These are phyloP conservation scores for Agaricus blazei DNA, from an alignment of 768 basidiomycete genomes.

Conservation along the genomic window DNA sequence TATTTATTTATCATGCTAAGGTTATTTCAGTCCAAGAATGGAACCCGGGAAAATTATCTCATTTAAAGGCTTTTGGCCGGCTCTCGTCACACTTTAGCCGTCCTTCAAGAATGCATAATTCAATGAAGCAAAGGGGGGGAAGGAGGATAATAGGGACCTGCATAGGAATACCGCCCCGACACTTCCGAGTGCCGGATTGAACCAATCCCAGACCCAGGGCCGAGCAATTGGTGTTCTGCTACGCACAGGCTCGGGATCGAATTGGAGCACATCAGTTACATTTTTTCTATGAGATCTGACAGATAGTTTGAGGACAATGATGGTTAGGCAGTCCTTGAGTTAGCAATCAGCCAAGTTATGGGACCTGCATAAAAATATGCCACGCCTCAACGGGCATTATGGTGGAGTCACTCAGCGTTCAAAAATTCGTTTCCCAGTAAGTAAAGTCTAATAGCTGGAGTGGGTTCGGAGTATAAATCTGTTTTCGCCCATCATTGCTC, in stretches of 20 bases:
- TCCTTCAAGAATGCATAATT: not conserved
- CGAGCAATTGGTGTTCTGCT: conserved; percentile 1
- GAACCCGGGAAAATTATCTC: not conserved
- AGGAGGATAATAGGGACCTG: not conserved
- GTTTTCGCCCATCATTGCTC: not conserved
- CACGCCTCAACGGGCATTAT: not conserved
- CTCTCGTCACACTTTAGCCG: not conserved
- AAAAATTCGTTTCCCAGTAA: not conserved
- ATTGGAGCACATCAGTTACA: not conserved
- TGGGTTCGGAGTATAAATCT: not conserved
- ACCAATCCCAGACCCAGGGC: not conserved
- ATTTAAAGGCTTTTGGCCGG: not conserved
- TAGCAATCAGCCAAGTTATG: not conserved
- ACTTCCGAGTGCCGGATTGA: conserved; percentile 3
- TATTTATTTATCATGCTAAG: not conserved
- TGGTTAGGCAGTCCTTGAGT: not conserved
- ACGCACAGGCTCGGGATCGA: not conserved
- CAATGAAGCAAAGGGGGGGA: not conserved
- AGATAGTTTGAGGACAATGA: not conserved
- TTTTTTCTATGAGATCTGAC: not conserved
- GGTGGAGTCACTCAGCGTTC: not conserved
- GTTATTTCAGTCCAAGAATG: not conserved
- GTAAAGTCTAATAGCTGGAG: not conserved
- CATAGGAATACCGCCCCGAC: not conserved
- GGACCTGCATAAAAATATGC: not conserved